Percentiles rank a stretch among this genome's conserved stretches.
These are phyloP conservation scores for Stropharia rugosoannulata DNA, from an alignment of 768 basidiomycete species.

Conservation along the genomic window DNA sequence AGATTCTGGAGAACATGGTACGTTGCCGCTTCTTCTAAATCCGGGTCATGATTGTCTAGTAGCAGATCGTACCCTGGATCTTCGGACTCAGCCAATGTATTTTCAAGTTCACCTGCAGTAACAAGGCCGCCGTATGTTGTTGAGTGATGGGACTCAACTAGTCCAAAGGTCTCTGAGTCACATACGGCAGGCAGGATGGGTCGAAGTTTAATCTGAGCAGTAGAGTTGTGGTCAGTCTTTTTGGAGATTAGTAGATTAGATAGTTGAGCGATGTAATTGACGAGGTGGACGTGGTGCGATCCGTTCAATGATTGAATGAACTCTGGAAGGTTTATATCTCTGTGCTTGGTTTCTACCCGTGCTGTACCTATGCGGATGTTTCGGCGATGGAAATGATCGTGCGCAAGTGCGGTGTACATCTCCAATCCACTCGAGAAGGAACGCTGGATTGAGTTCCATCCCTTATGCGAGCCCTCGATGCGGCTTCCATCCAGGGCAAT, in stretches of 20 bases:
- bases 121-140: neutral
- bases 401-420: slow-evolving; percentile 1
- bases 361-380: slow-evolving; percentile 3
- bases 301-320: neutral
- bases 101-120: neutral
- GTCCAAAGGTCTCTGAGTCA: neutral
- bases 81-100: neutral
- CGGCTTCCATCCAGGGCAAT: slow-evolving; percentile 9
- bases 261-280: neutral
- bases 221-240: too few relatives aligned
- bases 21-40: too few relatives aligned
- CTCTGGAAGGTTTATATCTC: neutral
- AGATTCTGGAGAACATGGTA: too few relatives aligned
- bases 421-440: slow-evolving; percentile 5
- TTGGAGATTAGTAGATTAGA: neutral
- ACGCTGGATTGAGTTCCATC: slow-evolving; percentile 5
- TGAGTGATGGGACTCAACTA: neutral
- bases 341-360: neutral
- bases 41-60: too few relatives aligned
- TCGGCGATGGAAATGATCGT: slow-evolving; percentile 8
- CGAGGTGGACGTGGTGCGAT: slow-evolving; percentile 6
- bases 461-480: slow-evolving; percentile 11
- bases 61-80: too few relatives aligned
- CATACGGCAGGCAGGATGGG: neutral
- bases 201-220: too few relatives aligned